Evolutionary conservation across 176 grass and related monocot species (phyloP), one percentile per base, ranked within the genome.

Genomic region (Ensete ventricosum): DNA sequence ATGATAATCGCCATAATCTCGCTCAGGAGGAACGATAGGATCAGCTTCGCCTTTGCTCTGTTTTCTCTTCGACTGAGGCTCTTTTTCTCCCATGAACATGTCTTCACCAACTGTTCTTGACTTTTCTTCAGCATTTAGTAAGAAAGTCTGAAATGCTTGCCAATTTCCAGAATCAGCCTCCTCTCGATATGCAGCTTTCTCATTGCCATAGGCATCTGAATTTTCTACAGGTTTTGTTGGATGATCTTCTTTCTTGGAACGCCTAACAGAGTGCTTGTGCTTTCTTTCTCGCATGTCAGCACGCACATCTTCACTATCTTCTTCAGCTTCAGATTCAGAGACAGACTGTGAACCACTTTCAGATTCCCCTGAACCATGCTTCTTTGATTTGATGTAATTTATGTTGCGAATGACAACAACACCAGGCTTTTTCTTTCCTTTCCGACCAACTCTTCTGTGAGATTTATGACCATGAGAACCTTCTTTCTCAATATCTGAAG

Each of bases 361-460:
- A 3, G 84, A 99, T 77, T 81, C 77, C 52, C 71, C 83, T 77
- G 82, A 81, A 49, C 77, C 84, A 75, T 86, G 84, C 70, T 84
- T 99, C 58, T 77, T 93, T 57, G 90, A 91, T 77, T 54, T 9
- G 13, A 81, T 91, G 64, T 91, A 85, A 87, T 98, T 98, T 60
- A 91, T 82, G 85, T 99, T 99, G 22, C 80, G 80, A 59, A 99
- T 91, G 62, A 99, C 90, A 89, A 99, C 88, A 58, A 91, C 80
- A 80, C 82, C 83, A 50, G 88, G 71, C 63, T 91, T 90, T 78
- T 91, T 99, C 86, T 94, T 99, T 77, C 88, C 84, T 17, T 76
- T 84, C 7, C 49, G 73, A 74, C 84, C 83, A 62, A 77, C 74
- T 67, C 82, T 94, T 82, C 82, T 94, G 79, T 84, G 83, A 3